Base-by-base conservation (phyloP, 805 yeast species). In the Hanseniaspora nectarophila region DNA sequence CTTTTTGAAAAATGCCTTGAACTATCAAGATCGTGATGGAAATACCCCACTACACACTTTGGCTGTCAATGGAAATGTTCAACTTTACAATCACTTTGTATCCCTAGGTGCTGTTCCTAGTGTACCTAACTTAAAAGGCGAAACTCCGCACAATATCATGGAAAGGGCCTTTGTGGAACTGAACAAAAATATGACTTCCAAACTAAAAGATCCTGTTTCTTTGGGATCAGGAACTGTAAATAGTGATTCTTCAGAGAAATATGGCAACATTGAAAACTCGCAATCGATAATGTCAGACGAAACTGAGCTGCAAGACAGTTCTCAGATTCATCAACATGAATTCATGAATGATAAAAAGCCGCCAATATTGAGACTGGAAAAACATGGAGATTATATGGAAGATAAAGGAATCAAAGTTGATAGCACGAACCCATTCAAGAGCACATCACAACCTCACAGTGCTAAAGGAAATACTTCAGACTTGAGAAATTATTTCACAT, bases 1-100 rank as follows among this genome's bases (percentile, higher is more conserved):
- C 28, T 45, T 79, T 46, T 72, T 81, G 40, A 74, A 76, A 46
- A 76, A 80, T 56, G 69, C 83, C 38, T 62, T 83, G 28, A 84
- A 86, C 61, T 88, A 81, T 59, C 85, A 78, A 61, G 97, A 92
- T 65, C 73, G 72, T 21, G 73, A 79, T 55, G 97, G 97, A 4
- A 86, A 88, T 58, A 86, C 96, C 0, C 86, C 94, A 6, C 68
- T 88, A 45, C 95, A 87, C 60, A 70, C 90, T 43, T 88, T 95
- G 0, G 77, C 70, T 5, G 53, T 63, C 24, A 67, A 67, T 44
- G 51, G 62, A 28, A 67, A 66, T 50, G 54, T 66, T 43, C 63
- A 61, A 21, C 54, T 66, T 9, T 66, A 64, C 54, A 61, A 63
- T 44, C 64, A 60, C 47, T 51, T 67, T 7, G 58, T 61, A 43